A percentile compares a stretch with the other conserved stretches of the same genome.
Evolutionary conservation across 805 yeast genomes (phyloP).

Genomic region (Candida ulmi): DNA sequence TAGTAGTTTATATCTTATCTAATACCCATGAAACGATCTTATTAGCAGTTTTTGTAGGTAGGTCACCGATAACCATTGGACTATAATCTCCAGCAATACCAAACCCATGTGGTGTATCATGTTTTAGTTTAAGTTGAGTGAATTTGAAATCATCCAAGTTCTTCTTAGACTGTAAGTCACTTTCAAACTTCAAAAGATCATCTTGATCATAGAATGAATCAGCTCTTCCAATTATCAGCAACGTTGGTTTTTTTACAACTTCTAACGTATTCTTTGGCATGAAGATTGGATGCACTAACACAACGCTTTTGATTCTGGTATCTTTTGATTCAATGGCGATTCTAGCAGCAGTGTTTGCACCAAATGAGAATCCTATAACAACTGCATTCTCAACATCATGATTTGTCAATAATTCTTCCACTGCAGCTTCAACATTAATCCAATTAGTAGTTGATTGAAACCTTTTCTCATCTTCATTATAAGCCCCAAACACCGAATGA

Average conservation of each 20-base stretch:
- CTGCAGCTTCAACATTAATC: conserved; percentile 9
- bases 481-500: conserved; percentile 19
- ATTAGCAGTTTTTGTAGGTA: conserved; percentile 21
- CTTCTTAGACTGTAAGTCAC: conserved; percentile 7
- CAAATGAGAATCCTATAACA: conserved; percentile 21
- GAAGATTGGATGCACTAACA: conserved; percentile 19
- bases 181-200: conserved; percentile 8
- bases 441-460: conserved; percentile 18
- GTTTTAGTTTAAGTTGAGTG: conserved; percentile 16
- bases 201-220: conserved; percentile 13
- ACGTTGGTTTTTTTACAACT: conserved; percentile 8
- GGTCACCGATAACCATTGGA: conserved; percentile 24
- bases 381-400: conserved; percentile 15
- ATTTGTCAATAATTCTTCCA: conserved; percentile 15
- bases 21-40: conserved; percentile 17
- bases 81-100: conserved; percentile 36
- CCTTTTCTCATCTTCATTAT: conserved; percentile 8
- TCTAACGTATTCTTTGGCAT: conserved; percentile 15
- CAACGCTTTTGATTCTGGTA: conserved; percentile 12
- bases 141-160: conserved; percentile 9
- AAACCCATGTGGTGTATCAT: conserved; percentile 34
- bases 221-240: conserved; percentile 14
- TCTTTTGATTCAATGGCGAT: conserved; percentile 14
- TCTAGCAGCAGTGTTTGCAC: conserved; percentile 19
- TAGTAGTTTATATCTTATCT: conserved; percentile 8